Conservation (phyloP, 495 filamentous ascomycete genomes). For the Penicillium argentinense region DNA sequence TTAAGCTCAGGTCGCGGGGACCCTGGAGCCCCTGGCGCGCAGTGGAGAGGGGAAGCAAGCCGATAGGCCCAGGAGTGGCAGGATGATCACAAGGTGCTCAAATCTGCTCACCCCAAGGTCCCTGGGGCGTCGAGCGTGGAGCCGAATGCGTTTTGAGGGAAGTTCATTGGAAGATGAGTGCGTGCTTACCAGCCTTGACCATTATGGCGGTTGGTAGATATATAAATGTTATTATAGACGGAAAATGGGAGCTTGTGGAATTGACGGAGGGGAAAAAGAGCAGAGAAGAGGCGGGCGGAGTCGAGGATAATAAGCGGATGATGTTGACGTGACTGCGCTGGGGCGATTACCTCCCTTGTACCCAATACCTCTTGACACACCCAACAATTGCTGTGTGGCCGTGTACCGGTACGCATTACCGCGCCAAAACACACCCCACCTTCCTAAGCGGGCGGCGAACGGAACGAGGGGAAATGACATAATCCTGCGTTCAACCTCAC, state of each 20-base stretch:
- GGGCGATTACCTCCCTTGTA: constrained; percentile 3
- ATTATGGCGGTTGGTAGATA: constrained; percentile 69
- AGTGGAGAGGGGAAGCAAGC: constrained; percentile 21
- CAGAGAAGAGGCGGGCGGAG: constrained; percentile 9
- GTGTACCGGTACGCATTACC: constrained; percentile 8
- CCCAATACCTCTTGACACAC: constrained; percentile 8
- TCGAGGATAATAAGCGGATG: constrained; percentile 33
- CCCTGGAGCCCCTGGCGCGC: neutral
- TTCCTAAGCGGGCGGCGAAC: constrained; percentile 30
- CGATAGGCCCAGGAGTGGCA: constrained; percentile 34
- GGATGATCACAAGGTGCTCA: constrained; percentile 49
- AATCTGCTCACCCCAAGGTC: constrained; percentile 53
- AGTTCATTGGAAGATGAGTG: constrained; percentile 6
- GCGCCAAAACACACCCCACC: constrained; percentile 25
- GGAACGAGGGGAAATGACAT: constrained; percentile 32
- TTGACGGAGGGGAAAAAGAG: constrained; percentile 15
- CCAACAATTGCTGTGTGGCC: too few species aligned
- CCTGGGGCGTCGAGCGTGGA: constrained; percentile 35
- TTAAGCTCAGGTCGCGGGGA: constrained; percentile 3
- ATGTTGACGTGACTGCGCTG: constrained; percentile 31
- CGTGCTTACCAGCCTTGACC: constrained; percentile 96
- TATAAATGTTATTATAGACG: constrained; percentile 16
- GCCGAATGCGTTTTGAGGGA: constrained; percentile 14
- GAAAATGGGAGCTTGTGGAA: constrained; percentile 7
- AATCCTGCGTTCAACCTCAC: constrained; percentile 7